Percentiles rank a stretch among this genome's conserved stretches.
phyloP scores from a whole-genome alignment of 805 yeast genomes.

The Lipomyces oligophaga region DNA sequence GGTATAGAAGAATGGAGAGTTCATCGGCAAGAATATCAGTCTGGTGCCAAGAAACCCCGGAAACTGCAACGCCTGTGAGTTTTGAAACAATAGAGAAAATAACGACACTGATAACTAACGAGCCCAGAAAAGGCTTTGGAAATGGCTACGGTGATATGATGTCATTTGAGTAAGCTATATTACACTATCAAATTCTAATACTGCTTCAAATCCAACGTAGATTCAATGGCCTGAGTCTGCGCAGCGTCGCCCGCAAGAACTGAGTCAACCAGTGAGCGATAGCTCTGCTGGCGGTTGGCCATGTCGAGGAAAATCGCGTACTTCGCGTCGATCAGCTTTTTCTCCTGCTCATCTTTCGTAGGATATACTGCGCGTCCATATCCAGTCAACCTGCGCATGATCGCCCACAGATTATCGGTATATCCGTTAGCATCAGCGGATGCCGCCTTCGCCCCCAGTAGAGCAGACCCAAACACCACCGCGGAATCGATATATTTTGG shows the following conservation, averaged over 20 bases:
- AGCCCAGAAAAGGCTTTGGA: too few relatives aligned
- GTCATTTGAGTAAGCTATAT: too few relatives aligned
- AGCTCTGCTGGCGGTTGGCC: constrained; percentile 74
- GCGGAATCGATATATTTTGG: constrained; percentile 96
- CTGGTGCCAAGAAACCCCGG: constrained; percentile 11
- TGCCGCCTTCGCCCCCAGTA: constrained; percentile 92
- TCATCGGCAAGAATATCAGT: constrained; percentile 8
- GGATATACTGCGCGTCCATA: constrained; percentile 79
- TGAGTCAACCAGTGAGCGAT: constrained; percentile 64
- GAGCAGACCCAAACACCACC: constrained; percentile 92
- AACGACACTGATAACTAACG: too few relatives aligned
- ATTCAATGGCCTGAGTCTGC: too few relatives aligned
- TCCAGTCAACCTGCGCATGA: constrained; percentile 81
- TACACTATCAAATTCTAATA: too few relatives aligned
- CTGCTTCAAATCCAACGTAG: too few relatives aligned
- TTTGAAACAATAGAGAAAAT: too few relatives aligned
- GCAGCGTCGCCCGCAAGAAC: constrained; percentile 12
- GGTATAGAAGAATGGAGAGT: constrained; percentile 42
- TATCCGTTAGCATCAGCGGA: constrained; percentile 45
- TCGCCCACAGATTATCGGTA: constrained; percentile 58
- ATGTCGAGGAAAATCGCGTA: constrained; percentile 85
- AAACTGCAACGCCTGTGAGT: constrained; percentile 8
- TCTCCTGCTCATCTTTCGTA: constrained; percentile 55
- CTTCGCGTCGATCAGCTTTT: constrained; percentile 68
- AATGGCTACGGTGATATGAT: too few relatives aligned